These are phyloP conservation scores for Candida nonsorbophila DNA, from an alignment of 805 yeast genomes.

Conservation along the genomic window DNA sequence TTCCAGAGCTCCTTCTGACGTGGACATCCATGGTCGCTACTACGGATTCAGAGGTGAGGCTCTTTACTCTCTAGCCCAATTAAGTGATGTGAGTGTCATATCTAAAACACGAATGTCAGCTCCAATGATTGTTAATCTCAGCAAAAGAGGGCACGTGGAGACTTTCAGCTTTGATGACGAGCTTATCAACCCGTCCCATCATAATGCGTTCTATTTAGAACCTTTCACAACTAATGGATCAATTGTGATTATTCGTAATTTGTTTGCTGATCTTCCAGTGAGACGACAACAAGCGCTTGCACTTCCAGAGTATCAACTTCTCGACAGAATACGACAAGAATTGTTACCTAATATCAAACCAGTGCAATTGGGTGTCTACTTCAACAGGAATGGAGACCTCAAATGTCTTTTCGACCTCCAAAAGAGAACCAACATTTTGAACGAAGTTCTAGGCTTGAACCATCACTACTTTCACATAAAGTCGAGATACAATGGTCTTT, in stretches of 20 bases:
- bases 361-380: too few relatives aligned
- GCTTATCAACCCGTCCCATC: constrained; percentile 1
- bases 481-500: too few relatives aligned
- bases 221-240: constrained; percentile 28
- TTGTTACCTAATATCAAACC: constrained; percentile 1
- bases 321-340: not conserved
- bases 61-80: constrained; percentile 37
- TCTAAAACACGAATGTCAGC: constrained; percentile 30
- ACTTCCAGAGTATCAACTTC: too few relatives aligned
- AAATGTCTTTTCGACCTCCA: too few relatives aligned
- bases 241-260: constrained; percentile 23
- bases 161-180: constrained; percentile 2
- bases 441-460: too few relatives aligned
- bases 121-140: not conserved
- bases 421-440: too few relatives aligned
- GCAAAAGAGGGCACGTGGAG: too few relatives aligned
- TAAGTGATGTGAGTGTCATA: constrained; percentile 30
- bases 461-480: too few relatives aligned
- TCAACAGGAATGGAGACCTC: too few relatives aligned
- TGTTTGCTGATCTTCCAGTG: constrained; percentile 43
- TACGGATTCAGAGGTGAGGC: constrained; percentile 78
- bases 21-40: constrained; percentile 28
- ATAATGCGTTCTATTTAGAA: constrained; percentile 2
- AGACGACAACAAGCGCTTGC: constrained; percentile 23
- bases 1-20: constrained; percentile 42